Evolutionary conservation across 345 rosid species (phyloP), one percentile per base, ranked within the genome.

Genomic region (Noccaea caerulescens): DNA sequence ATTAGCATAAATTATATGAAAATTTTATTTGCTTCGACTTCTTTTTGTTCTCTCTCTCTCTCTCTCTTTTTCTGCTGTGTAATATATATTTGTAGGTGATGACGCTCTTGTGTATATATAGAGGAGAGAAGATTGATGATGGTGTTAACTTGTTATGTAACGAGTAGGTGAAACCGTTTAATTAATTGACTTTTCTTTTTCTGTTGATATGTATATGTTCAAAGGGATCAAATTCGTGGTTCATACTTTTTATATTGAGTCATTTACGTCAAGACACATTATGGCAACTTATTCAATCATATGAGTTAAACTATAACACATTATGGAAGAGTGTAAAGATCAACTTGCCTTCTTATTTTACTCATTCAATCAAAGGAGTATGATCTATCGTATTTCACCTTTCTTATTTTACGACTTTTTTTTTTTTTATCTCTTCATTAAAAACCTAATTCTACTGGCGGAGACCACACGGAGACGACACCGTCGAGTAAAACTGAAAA

Each of bases 61-160:
- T 64, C 14, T 37, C 7, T 59, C 49, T 12, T 16, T 37, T 4
- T 60, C 37, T 11, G 1, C 10, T 58, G 4, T 18, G 14, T 58
- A 58, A 10, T 57, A 57, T 9, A 37, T 18, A 6, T 41, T 59
- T 59, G 36, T 23, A 41, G 52, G 52, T 43, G 13, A 62, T 14
- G 67, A 61, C 27, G 41, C 27, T 44, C 53, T 30, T 30, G 33
- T 62, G 25, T 62, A 49, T 20, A 18, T 62, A 62, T 44, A 61
- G 20, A 13, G 49, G 4, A 30, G 49, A 30, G 25, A 44, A 3
- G 27, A 62, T 44, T 30, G 52, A 44, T 30, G 52, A 44, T 45
- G 25, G 39, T 45, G 27, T 36, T 27, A 20, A 58, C 5, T 8
- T 60, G 16, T 11, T 7, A 44, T 27, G 3, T 13, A 13, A 6